Percentiles rank a stretch among this genome's conserved stretches.
These are phyloP conservation scores for Debaryomycetaceae sp. DNA, from an alignment of 1,139 yeast species.

Conservation along the genomic window DNA sequence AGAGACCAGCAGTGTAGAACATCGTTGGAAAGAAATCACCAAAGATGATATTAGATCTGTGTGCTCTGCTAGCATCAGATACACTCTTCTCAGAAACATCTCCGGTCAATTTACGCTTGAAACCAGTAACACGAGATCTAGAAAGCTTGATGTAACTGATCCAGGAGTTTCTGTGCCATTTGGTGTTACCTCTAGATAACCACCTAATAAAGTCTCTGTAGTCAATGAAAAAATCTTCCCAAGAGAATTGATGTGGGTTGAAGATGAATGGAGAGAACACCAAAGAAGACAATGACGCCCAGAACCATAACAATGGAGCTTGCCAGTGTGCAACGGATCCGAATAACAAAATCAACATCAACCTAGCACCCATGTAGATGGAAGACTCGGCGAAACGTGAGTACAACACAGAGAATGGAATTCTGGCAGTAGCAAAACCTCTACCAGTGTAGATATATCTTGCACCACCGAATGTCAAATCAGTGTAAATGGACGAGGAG, in stretches of 20 bases:
- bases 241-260: conserved; percentile 98
- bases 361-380: conserved; percentile 93
- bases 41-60: conserved; percentile 78
- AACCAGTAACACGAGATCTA: conserved; percentile 97
- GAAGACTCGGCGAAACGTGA: conserved; percentile 98
- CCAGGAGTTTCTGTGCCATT: conserved; percentile 99
- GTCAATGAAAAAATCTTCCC: conserved; percentile 98
- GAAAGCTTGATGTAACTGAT: conserved; percentile 94
- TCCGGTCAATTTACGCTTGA: conserved; percentile 86
- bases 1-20: conserved; percentile 85
- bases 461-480: conserved; percentile 98
- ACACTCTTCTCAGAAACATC: conserved; percentile 90
- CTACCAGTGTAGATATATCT: conserved; percentile 98
- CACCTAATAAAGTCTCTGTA: conserved; percentile 98
- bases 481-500: conserved; percentile 85
- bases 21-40: conserved; percentile 86
- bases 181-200: conserved; percentile 97
- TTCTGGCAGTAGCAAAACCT: conserved; percentile 98
- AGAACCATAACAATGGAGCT: conserved; percentile 96
- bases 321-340: conserved; percentile 97
- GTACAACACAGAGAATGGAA: conserved; percentile 91
- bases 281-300: conserved; percentile 91
- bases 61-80: conserved; percentile 94
- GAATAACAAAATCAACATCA: conserved; percentile 81
- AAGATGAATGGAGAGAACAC: conserved; percentile 91